These are phyloP conservation scores for Tolypocladium ovalisporum DNA, from an alignment of 2,329 filamentous ascomycete genomes.

Conservation along the genomic window DNA sequence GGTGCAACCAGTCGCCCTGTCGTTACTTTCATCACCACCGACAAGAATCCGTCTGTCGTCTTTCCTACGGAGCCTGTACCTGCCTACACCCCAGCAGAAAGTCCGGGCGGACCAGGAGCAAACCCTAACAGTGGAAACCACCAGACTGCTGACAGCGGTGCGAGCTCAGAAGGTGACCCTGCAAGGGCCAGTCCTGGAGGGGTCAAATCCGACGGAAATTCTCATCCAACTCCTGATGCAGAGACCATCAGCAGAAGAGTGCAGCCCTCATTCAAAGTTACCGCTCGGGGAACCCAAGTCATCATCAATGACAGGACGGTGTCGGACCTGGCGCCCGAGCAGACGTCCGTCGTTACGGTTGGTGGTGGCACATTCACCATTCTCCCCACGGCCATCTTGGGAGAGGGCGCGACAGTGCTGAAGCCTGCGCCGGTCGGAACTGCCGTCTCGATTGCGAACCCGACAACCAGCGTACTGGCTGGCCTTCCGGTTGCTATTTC, in stretches of 20 bases:
- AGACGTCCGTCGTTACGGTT: constrained; percentile 31
- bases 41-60: constrained; percentile 43
- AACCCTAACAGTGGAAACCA: constrained; percentile 7
- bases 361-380: constrained; percentile 34
- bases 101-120: background rate
- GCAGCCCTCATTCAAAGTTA: constrained; percentile 25
- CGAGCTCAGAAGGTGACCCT: background rate
- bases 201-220: background rate
- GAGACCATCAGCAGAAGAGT: constrained; percentile 2
- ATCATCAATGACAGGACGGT: constrained; percentile 37
- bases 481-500: constrained; percentile 30
- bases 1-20: constrained; percentile 9
- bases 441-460: constrained; percentile 17
- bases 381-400: constrained; percentile 32
- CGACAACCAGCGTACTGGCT: constrained; percentile 26
- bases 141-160: constrained; percentile 4
- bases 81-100: constrained; percentile 20
- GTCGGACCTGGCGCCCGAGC: constrained; percentile 21
- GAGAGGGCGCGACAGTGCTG: constrained; percentile 30
- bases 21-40: constrained; percentile 38
- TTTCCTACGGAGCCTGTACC: constrained; percentile 26
- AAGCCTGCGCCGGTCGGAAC: constrained; percentile 25
- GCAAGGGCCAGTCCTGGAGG: background rate
- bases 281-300: constrained; percentile 31
- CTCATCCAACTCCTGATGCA: background rate